A percentile compares a stretch with the other conserved stretches of the same genome.
Evolutionary conservation across 2,329 filamentous ascomycete species (phyloP).

Genomic region (Neofusicoccum sp.): DNA sequence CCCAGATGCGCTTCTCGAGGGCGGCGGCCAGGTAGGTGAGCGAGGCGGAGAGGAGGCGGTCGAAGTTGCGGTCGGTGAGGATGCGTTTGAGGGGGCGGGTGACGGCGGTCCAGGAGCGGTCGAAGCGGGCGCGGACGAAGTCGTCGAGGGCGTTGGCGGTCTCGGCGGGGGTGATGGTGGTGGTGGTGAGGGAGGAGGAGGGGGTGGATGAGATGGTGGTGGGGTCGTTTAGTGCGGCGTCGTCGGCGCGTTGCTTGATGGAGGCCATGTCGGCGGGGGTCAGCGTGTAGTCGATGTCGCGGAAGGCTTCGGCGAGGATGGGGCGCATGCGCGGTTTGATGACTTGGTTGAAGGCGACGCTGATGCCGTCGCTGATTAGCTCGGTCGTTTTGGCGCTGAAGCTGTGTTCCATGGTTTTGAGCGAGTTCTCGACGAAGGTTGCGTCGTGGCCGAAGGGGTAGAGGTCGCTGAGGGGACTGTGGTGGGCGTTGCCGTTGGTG

Average conservation of each 20-base stretch:
- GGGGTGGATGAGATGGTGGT: neutral
- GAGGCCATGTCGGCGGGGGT: conserved; percentile 60
- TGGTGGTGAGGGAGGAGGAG: conserved; percentile 4
- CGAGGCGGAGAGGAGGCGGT: conserved; percentile 73
- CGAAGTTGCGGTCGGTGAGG: conserved; percentile 76
- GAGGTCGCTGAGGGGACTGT: conserved; percentile 55
- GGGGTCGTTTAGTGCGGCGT: conserved; percentile 18
- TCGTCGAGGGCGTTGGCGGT: conserved; percentile 52
- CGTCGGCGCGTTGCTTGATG: conserved; percentile 33
- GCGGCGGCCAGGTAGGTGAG: conserved; percentile 74
- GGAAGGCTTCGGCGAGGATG: conserved; percentile 84
- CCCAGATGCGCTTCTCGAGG: conserved; percentile 86
- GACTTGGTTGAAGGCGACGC: conserved; percentile 85
- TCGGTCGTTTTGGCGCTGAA: conserved; percentile 81
- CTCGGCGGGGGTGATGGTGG: conserved; percentile 39
- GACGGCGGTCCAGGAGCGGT: conserved; percentile 81
- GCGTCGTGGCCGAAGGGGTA: conserved; percentile 84
- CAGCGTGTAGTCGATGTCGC: conserved; percentile 81
- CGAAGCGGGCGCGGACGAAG: conserved; percentile 76
- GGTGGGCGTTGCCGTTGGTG: conserved; percentile 39
- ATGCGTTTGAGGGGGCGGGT: conserved; percentile 84
- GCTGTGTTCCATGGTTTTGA: conserved; percentile 68
- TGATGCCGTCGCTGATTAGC: conserved; percentile 79
- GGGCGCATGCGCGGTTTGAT: conserved; percentile 83
- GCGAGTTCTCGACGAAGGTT: conserved; percentile 65